Conservation (phyloP, 140 eudicot genomes). For the Stevia rebaudiana region DNA sequence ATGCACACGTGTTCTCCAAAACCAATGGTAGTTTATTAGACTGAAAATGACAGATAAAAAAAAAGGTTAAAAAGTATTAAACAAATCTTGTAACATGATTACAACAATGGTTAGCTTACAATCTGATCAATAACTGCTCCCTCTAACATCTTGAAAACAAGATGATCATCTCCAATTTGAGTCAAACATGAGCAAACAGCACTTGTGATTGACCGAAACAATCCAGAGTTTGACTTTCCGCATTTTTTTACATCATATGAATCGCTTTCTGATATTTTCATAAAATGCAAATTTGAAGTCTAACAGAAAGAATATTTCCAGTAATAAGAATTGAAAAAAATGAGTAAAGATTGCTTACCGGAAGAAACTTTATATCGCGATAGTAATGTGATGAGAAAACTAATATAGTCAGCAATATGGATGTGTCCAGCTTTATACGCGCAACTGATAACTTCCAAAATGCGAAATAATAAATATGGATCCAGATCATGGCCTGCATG, state of each 20-base stretch:
- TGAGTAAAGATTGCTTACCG: slow-evolving; percentile 27
- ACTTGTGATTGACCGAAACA: slow-evolving; percentile 49
- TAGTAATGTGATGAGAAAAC: slow-evolving; percentile 74
- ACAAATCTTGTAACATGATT: background rate
- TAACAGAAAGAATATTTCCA: background rate
- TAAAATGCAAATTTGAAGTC: background rate
- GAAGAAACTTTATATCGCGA: slow-evolving; percentile 48
- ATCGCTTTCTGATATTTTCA: slow-evolving; percentile 39
- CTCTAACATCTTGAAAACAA: slow-evolving; percentile 71
- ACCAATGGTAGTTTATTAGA: slow-evolving; percentile 43
- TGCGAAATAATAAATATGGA: slow-evolving; percentile 49
- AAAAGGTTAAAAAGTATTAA: background rate
- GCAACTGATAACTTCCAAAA: slow-evolving; percentile 65
- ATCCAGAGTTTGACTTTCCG: slow-evolving; percentile 34
- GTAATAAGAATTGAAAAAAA: background rate
- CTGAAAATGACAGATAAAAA: slow-evolving; percentile 32
- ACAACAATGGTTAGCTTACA: slow-evolving; percentile 36
- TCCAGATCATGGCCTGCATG: slow-evolving; percentile 65
- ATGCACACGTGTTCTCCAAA: slow-evolving; percentile 65
- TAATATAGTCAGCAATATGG: slow-evolving; percentile 57
- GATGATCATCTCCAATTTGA: slow-evolving; percentile 63
- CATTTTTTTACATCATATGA: slow-evolving; percentile 15
- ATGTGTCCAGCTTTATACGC: slow-evolving; percentile 71
- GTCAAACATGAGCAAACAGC: slow-evolving; percentile 55
- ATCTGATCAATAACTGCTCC: slow-evolving; percentile 52